Percentiles rank a stretch among this genome's conserved stretches.
These are phyloP conservation scores for Hymenoscyphus scutula DNA, from an alignment of 2,329 filamentous ascomycete species.

Conservation along the genomic window DNA sequence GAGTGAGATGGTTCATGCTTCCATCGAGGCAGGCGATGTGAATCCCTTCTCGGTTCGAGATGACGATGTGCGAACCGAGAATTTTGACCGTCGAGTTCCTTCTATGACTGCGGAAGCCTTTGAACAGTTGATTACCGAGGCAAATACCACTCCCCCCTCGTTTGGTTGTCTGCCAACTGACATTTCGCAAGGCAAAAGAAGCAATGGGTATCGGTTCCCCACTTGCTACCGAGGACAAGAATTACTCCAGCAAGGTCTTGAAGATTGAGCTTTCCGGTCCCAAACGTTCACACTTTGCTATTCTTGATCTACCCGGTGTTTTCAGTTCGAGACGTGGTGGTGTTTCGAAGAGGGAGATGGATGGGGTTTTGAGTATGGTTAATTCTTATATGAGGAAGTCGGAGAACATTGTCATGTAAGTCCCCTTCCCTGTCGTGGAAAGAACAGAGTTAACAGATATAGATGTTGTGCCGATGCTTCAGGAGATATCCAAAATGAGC, in stretches of 20 bases:
- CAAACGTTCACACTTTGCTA: slow-evolving; percentile 39
- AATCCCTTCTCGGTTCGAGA: slow-evolving; percentile 19
- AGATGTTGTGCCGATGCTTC: slow-evolving; percentile 39
- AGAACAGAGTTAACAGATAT: background rate
- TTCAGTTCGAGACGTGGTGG: slow-evolving; percentile 28
- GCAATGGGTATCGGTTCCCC: slow-evolving; percentile 37
- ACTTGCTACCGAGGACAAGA: slow-evolving; percentile 30
- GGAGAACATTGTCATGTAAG: slow-evolving; percentile 42
- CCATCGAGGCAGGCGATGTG: slow-evolving; percentile 29
- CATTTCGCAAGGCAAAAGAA: slow-evolving; percentile 20
- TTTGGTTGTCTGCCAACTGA: background rate
- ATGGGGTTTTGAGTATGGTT: slow-evolving; percentile 36
- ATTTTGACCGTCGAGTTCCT: slow-evolving; percentile 15
- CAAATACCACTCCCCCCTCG: slow-evolving; percentile 11
- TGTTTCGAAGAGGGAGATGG: slow-evolving; percentile 35
- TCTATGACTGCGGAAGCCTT: slow-evolving; percentile 36
- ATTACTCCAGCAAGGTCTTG: slow-evolving; percentile 40
- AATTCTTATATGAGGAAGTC: slow-evolving; percentile 38
- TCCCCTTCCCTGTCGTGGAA: background rate
- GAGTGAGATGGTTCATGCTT: slow-evolving; percentile 35
- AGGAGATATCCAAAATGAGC: slow-evolving; percentile 36
- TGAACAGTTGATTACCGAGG: slow-evolving; percentile 34
- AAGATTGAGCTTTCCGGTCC: slow-evolving; percentile 41
- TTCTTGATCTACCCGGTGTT: slow-evolving; percentile 40
- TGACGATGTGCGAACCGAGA: slow-evolving; percentile 27